These are phyloP conservation scores for Dactylellina drechsleri DNA, from an alignment of 2,329 filamentous ascomycete species.

Conservation along the genomic window DNA sequence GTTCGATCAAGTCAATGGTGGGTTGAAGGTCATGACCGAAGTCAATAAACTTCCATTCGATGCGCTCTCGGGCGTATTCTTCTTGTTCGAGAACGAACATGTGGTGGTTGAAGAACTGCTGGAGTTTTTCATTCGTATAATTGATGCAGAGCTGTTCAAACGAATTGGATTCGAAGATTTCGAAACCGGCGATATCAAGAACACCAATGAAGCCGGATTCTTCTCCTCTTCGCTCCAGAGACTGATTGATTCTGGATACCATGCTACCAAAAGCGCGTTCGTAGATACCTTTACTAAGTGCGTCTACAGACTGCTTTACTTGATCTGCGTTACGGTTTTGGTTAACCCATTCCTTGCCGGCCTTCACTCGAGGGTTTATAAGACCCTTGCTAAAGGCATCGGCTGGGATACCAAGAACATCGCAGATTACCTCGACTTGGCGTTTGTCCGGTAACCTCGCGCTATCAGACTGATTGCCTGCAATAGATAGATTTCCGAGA, in stretches of 20 bases:
- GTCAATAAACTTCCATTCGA: constrained; percentile 99
- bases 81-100: constrained; percentile 99
- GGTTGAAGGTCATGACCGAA: constrained; percentile 97
- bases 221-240: constrained; percentile 88
- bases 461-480: constrained; percentile 75
- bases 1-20: constrained; percentile 95
- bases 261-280: constrained; percentile 94
- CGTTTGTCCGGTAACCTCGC: constrained; percentile 82
- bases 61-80: constrained; percentile 95
- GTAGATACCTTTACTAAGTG: constrained; percentile 95
- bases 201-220: constrained; percentile 97
- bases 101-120: constrained; percentile 99
- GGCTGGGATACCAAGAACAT: constrained; percentile 81
- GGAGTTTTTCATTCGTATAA: constrained; percentile 98
- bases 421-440: constrained; percentile 79
- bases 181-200: constrained; percentile 97
- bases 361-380: constrained; percentile 92
- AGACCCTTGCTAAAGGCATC: constrained; percentile 89
- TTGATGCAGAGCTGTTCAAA: constrained; percentile 99
- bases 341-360: constrained; percentile 96
- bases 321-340: constrained; percentile 98
- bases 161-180: constrained; percentile 95
- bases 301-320: constrained; percentile 87
- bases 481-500: constrained; percentile 87
- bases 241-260: constrained; percentile 88